Base-by-base conservation (phyloP, 345 rosid genomes). In the Linum lewisii region DNA sequence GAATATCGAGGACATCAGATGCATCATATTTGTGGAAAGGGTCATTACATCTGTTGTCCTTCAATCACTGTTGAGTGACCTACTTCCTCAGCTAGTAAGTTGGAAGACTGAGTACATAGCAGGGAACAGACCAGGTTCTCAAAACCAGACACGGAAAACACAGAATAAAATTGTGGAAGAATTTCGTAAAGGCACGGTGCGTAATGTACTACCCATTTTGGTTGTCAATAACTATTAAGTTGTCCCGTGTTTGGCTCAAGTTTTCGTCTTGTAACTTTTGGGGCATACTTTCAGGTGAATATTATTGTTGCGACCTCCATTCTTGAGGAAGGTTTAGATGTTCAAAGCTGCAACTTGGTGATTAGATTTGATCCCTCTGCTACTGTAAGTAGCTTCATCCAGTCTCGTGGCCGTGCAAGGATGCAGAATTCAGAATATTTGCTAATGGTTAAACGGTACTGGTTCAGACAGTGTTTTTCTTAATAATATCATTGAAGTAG, bases 331-430 rank as follows among this genome's bases (percentile, higher is more conserved):
- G 99, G 99, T 55, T 73, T 93, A 60, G 99, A 93, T 73, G 86
- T 93, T 53, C 99, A 83, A 66, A 78, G 82, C 65, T 93, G 99
- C 81, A 89, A 93, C 71, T 62, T 85, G 63, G 94, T 93, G 54
- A 67, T 93, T 45, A 81, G 85, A 77, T 93, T 93, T 61, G 99
- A 93, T 62, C 99, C 97, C 19, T 69, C 86, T 8, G 42, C 78
- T 62, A 89, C 86, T 10, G 79, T 87, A 63, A 80, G 89, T 73
- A 93, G 99, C 73, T 93, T 85, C 70, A 93, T 93, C 62, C 99
- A 93, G 76, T 89, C 99, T n/a, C 81, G 93, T 23, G 99, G 99
- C 60, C 95, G 97, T 66, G 99, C 99, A 24, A 78, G 99, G 76
- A 85, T 79, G 94, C 77, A 65, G 60, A 76, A 85, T 69, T 89